A percentile compares a stretch with the other conserved stretches of the same genome.
phyloP scores from a whole-genome alignment of 1,284 basidiomycete genomes.

The Trichosporon sp. region DNA sequence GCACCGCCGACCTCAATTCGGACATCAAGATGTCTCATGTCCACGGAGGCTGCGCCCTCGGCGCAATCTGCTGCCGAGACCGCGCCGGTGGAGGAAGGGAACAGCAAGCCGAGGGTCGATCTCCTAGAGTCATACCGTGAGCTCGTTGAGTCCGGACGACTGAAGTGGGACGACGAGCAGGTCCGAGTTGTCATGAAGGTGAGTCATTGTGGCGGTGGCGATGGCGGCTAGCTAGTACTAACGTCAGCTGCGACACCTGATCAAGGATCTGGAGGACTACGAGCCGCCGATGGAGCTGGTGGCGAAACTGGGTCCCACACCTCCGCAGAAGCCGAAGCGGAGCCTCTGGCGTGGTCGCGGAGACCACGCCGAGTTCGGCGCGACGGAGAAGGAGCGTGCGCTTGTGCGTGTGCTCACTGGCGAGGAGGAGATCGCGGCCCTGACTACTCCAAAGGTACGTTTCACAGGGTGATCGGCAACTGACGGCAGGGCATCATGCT shows the following conservation, averaged over 20 bases:
- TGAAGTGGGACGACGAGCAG: slow-evolving; percentile 62
- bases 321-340: slow-evolving; percentile 22
- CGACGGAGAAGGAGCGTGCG: slow-evolving; percentile 22
- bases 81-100: background rate
- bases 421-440: slow-evolving; percentile 57
- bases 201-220: slow-evolving; percentile 22
- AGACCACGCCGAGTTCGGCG: background rate
- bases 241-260: slow-evolving; percentile 40
- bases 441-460: slow-evolving; percentile 57
- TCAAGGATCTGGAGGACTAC: slow-evolving; percentile 37
- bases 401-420: slow-evolving; percentile 56
- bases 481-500: slow-evolving; percentile 49
- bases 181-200: slow-evolving; percentile 61
- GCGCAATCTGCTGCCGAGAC: background rate
- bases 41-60: background rate
- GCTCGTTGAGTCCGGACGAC: slow-evolving; percentile 53
- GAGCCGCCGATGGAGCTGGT: slow-evolving; percentile 43
- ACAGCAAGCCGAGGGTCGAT: slow-evolving; percentile 32
- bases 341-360: slow-evolving; percentile 1
- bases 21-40: background rate
- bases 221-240: background rate
- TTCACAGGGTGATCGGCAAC: background rate
- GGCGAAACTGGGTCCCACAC: slow-evolving; percentile 33
- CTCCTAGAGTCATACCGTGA: slow-evolving; percentile 53
- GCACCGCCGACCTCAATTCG: background rate